Evolutionary conservation across 1,284 basidiomycete genomes (phyloP), one percentile per base, ranked within the genome.

Genomic region (Ganoderma sp.): DNA sequence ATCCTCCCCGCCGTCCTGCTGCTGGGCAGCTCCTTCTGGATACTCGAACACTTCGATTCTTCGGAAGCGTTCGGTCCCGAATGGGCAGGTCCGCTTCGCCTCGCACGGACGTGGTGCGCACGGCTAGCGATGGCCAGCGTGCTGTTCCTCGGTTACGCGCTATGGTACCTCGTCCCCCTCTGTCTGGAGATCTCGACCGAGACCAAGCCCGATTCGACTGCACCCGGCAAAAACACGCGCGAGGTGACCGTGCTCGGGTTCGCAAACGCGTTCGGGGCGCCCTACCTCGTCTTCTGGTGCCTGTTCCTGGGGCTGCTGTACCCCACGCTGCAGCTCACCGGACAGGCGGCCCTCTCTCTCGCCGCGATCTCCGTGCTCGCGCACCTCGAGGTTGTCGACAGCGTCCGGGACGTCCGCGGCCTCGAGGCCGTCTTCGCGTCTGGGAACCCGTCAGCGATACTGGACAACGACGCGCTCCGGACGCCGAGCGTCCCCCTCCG

Each of bases 191-290:
- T 96, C 65, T 77, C 79, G 39, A 75, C 80, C 1, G 76, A 73
- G 9, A 56, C 67, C 34, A 67, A 67, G 14, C 59, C 69, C n/a
- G 56, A 72, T 10, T 60, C 68, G 57, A 61, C 69, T 22, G 66
- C 58, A 0, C 67, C 57, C 25, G 65, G 68, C 66, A 73, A 73
- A 66, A 75, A 68, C 63, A 84, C 81, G 66, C 78, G 77, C 14
- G 81, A 87, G 74, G 87, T 96, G 62, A 87, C 86, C 22, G 86
- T 99, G 0, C 81, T 96, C 1, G 96, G 97, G 0, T 98, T 93
- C 75, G 93, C 93, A 0, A 99, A 99, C 78, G 89, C 93, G 0
- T 95, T 92, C 73, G 98, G 96, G 3, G 90, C 95, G 22, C 89
- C 92, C 0, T 98, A 96, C 78, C 80, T 97, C 64, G 81, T 98